Evolutionary conservation across 2,329 filamentous ascomycete genomes (phyloP).

Genomic region (Nannizziopsis arthrosporioides): DNA sequence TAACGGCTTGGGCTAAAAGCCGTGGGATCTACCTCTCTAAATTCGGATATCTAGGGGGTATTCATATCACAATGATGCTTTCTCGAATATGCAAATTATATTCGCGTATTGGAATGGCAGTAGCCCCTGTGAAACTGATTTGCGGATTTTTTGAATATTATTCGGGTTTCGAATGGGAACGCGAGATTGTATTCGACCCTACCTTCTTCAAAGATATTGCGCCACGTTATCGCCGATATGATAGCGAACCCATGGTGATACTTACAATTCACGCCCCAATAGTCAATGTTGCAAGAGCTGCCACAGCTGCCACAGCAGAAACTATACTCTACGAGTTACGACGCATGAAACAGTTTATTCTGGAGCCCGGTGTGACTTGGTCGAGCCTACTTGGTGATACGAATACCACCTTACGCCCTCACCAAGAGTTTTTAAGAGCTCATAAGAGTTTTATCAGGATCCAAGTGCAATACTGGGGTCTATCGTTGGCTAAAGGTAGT

Average conservation of each 20-base stretch:
- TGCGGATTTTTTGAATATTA: constrained; percentile 54
- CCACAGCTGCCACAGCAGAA: constrained; percentile 43
- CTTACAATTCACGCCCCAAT: constrained; percentile 51
- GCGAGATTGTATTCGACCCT: constrained; percentile 46
- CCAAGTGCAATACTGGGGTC: constrained; percentile 55
- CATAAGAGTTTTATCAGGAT: constrained; percentile 50
- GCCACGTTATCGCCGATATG: constrained; percentile 42
- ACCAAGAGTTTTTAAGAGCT: constrained; percentile 40
- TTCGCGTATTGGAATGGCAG: constrained; percentile 24
- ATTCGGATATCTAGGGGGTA: constrained; percentile 54
- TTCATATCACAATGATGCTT: constrained; percentile 53
- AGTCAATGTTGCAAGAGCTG: constrained; percentile 48
- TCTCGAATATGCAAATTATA: constrained; percentile 49
- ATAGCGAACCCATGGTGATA: constrained; percentile 51
- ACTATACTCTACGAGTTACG: constrained; percentile 43
- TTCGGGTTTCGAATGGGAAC: constrained; percentile 48
- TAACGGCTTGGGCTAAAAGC: constrained; percentile 51
- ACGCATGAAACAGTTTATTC: constrained; percentile 36
- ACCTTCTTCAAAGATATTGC: constrained; percentile 36
- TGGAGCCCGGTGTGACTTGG: constrained; percentile 34
- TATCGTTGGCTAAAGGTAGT: constrained; percentile 43
- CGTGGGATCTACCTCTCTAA: constrained; percentile 53
- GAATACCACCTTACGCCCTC: constrained; percentile 18
- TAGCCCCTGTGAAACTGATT: constrained; percentile 43
- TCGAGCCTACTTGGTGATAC: constrained; percentile 27